These are phyloP conservation scores for Aureobasidium sp. DNA, from an alignment of 2,329 filamentous ascomycete species.

Conservation along the genomic window DNA sequence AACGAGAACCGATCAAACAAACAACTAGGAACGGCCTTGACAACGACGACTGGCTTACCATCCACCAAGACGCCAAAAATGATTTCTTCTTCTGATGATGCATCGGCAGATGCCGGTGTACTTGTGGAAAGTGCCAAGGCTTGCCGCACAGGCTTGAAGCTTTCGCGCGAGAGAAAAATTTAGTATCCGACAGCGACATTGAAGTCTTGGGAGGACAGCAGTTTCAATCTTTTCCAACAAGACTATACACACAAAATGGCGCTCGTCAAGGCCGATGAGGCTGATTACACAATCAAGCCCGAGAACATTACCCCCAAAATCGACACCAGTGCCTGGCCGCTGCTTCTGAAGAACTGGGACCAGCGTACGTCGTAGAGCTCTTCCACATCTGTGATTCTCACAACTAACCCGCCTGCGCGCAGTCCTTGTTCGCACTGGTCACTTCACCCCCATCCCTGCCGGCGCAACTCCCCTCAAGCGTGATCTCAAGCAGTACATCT, in stretches of 20 bases:
- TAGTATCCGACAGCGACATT: constrained; percentile 6
- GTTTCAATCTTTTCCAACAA: constrained; percentile 11
- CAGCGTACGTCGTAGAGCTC: constrained; percentile 56
- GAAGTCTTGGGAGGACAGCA: constrained; percentile 11
- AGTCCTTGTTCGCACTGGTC: constrained; percentile 89
- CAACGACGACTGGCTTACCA: not conserved
- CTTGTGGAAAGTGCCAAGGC: not conserved
- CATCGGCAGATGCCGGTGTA: not conserved
- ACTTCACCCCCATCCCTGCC: constrained; percentile 94
- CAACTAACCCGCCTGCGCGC: constrained; percentile 22
- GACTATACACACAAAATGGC: constrained; percentile 17
- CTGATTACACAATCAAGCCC: constrained; percentile 86
- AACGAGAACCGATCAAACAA: not conserved
- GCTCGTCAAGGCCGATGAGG: constrained; percentile 40
- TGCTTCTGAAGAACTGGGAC: constrained; percentile 93
- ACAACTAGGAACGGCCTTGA: not conserved
- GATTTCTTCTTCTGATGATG: not conserved
- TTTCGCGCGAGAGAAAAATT: not conserved
- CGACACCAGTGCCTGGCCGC: constrained; percentile 84
- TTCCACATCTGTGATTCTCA: not conserved
- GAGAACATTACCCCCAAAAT: constrained; percentile 70
- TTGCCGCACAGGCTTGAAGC: not conserved
- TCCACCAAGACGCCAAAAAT: not conserved
- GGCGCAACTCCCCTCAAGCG: constrained; percentile 87
- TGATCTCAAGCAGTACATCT: constrained; percentile 95